Conservation (phyloP, 805 yeast genomes). For the Candida broadrunensis region DNA sequence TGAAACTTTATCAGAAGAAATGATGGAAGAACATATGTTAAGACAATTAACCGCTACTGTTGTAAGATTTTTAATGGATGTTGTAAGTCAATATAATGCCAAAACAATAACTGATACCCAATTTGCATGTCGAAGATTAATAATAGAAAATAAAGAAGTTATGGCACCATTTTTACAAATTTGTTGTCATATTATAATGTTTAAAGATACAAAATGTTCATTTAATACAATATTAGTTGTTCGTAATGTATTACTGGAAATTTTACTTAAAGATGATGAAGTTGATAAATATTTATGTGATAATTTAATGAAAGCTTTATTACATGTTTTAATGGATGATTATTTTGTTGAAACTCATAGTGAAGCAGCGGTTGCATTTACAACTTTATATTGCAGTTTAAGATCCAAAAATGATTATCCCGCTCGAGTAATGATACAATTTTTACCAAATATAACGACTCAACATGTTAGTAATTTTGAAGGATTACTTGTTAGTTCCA, state of each 20-base stretch:
- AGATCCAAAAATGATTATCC: slow-evolving; percentile 70
- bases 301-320: slow-evolving; percentile 65
- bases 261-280: slow-evolving; percentile 65
- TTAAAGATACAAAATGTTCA: slow-evolving; percentile 89
- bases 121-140: slow-evolving; percentile 59
- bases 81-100: slow-evolving; percentile 74
- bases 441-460: slow-evolving; percentile 52
- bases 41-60: slow-evolving; percentile 92
- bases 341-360: slow-evolving; percentile 83
- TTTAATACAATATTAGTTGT: slow-evolving; percentile 84
- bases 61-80: slow-evolving; percentile 80
- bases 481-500: slow-evolving; percentile 56
- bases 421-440: slow-evolving; percentile 52
- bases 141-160: slow-evolving; percentile 60
- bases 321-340: slow-evolving; percentile 66
- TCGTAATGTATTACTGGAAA: slow-evolving; percentile 67
- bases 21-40: slow-evolving; percentile 95
- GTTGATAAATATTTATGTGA: slow-evolving; percentile 70
- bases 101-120: slow-evolving; percentile 56
- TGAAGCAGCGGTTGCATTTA: slow-evolving; percentile 88
- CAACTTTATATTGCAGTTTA: slow-evolving; percentile 72
- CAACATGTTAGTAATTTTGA: slow-evolving; percentile 65
- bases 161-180: slow-evolving; percentile 77
- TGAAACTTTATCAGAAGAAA: slow-evolving; percentile 88
- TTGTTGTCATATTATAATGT: slow-evolving; percentile 71